Base-by-base conservation (phyloP, 139 green algal genomes). In the Gonium pectorale region DNA sequence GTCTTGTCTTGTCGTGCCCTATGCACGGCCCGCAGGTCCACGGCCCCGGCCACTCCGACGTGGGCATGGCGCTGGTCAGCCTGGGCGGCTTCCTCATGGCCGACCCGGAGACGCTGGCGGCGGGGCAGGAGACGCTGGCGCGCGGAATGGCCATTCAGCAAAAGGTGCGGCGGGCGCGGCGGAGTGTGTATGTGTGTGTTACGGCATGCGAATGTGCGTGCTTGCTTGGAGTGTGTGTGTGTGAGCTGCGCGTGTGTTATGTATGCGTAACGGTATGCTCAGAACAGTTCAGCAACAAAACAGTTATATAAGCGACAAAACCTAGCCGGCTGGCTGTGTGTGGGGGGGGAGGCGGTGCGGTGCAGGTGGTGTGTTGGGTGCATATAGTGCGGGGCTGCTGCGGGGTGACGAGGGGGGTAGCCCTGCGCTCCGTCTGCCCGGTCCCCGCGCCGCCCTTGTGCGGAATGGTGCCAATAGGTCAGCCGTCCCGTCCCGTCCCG, bases 101-200 rank as follows among this genome's bases (percentile, higher is more conserved):
- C 22, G 51, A 64, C 2, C 38, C 22, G 11, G 8, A n/a, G 46
- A 24, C 46, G n/a, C 46, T 77, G 43, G 27, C 44, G 68, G 68
- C 60, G 40, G 68, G 68, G n/a, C 43, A 62, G 68, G 43, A 41
- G 40, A 19, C 44, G 15, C 13, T 77, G 43, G 9, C 60, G 26
- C 19, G 29, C 27, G 68, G 68, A 29, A 27, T 35, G 43, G 68
- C 68, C 26, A 40, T 77, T 0, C 41, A 43, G 1, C 24, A 62
- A 62, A 77, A 77, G 68, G 68, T 77, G 19, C n/a, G 62, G 62
- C 62, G 62, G 29, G n/a, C 31, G 62, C 29, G 29, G 62, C 17
- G 17, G 13, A 56, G 62, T 11, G 62, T 40, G n/a, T n/a, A n/a
- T n/a, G n/a, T 22, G 62, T 68, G 21, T 6, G n/a, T 29, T 6